These are phyloP conservation scores for Colletotrichum zoysiae DNA, from an alignment of 2,329 filamentous ascomycete species.

Conservation along the genomic window DNA sequence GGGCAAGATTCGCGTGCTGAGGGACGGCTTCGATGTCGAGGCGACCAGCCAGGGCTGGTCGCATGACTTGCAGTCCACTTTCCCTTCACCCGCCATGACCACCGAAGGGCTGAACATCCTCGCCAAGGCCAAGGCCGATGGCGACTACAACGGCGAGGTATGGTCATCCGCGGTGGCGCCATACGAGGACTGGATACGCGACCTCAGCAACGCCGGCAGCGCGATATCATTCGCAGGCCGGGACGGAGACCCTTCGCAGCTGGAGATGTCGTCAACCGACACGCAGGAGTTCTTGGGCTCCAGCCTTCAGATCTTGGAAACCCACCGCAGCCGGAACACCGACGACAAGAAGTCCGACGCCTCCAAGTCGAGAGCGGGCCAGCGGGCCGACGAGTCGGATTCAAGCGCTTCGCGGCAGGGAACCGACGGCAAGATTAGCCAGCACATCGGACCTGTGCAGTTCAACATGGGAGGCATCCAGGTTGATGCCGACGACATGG, in stretches of 20 bases:
- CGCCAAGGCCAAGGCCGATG: constrained; percentile 44
- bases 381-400: constrained; percentile 44
- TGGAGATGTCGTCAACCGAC: constrained; percentile 77
- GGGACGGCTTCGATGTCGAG: constrained; percentile 94
- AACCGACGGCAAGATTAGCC: constrained; percentile 66
- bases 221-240: constrained; percentile 67
- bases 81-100: constrained; percentile 51
- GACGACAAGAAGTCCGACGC: constrained; percentile 53
- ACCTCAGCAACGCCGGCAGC: constrained; percentile 71
- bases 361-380: constrained; percentile 43
- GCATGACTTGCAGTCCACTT: constrained; percentile 77
- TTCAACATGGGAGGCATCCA: constrained; percentile 99
- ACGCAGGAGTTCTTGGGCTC: constrained; percentile 82
- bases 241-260: constrained; percentile 56
- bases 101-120: constrained; percentile 43
- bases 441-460: constrained; percentile 93
- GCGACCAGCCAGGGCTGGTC: constrained; percentile 87
- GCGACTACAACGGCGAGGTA: constrained; percentile 40
- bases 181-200: constrained; percentile 84
- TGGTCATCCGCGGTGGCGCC: constrained; percentile 74
- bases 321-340: constrained; percentile 64
- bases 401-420: constrained; percentile 47
- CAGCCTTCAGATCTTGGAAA: constrained; percentile 82
- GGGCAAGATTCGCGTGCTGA: constrained; percentile 94
- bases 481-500: constrained; percentile 93